phyloP scores from a whole-genome alignment of 2,329 filamentous ascomycete species.

The Fusarium brevicatenulatum region DNA sequence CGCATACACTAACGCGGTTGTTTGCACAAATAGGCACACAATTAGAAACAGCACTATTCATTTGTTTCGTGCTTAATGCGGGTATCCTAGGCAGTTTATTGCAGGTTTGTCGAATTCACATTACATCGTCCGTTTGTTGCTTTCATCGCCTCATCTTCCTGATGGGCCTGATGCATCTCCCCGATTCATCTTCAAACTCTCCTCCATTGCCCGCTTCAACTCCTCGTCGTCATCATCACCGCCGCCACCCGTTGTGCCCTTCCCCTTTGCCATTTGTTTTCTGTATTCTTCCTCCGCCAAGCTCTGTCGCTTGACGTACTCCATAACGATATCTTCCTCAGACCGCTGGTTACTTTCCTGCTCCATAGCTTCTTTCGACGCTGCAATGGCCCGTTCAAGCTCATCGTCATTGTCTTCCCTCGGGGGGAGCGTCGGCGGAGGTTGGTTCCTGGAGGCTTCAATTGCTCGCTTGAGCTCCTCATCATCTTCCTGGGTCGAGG shows the following conservation, averaged over 20 bases:
- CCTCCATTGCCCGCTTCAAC: constrained; percentile 63
- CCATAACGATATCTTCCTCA: constrained; percentile 77
- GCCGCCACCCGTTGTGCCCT: constrained; percentile 46
- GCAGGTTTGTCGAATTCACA: constrained; percentile 1
- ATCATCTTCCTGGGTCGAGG: constrained; percentile 45
- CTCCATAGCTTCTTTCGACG: constrained; percentile 53
- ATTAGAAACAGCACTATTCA: background rate
- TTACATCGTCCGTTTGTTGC: background rate
- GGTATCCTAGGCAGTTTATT: constrained; percentile 26
- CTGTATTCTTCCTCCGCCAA: constrained; percentile 71
- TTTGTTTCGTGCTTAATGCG: background rate
- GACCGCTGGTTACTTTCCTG: constrained; percentile 57
- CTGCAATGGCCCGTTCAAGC: constrained; percentile 54
- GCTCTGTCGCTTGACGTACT: constrained; percentile 81
- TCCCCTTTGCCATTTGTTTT: constrained; percentile 48
- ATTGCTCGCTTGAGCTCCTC: constrained; percentile 53
- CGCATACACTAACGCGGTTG: background rate
- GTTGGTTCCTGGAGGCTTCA: constrained; percentile 52
- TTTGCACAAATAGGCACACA: background rate
- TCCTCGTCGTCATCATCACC: constrained; percentile 67
- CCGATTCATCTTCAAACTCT: constrained; percentile 60
- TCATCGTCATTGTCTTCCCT: constrained; percentile 42
- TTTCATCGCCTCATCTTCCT: constrained; percentile 13
- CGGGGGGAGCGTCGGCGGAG: constrained; percentile 24
- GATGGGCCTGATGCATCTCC: constrained; percentile 44